These are phyloP conservation scores for Metschnikowia cubensis DNA, from an alignment of 805 yeast genomes.

Conservation along the genomic window DNA sequence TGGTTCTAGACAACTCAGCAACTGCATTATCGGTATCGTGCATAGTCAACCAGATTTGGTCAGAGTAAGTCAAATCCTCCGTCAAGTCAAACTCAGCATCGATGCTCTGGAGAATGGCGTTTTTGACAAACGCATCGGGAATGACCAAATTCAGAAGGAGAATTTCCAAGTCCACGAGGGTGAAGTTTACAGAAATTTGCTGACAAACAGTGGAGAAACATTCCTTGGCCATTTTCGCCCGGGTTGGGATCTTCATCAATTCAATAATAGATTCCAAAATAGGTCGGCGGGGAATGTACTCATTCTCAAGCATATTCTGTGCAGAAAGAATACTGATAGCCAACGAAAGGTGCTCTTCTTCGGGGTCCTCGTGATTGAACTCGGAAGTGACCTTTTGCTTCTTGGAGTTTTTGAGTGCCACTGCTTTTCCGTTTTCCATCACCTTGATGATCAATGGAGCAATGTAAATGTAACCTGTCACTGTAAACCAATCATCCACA, in stretches of 20 bases:
- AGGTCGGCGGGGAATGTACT: slow-evolving; percentile 62
- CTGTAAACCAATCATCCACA: slow-evolving; percentile 67
- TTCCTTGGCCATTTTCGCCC: slow-evolving; percentile 79
- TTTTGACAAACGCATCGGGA: slow-evolving; percentile 67
- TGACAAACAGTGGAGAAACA: slow-evolving; percentile 76
- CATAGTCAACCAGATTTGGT: slow-evolving; percentile 73
- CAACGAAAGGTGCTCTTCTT: slow-evolving; percentile 78
- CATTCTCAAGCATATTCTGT: slow-evolving; percentile 64
- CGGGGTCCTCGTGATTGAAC: slow-evolving; percentile 77
- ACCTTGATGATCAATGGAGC: slow-evolving; percentile 72
- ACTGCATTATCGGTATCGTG: slow-evolving; percentile 68
- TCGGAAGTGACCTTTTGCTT: slow-evolving; percentile 56
- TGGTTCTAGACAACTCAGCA: slow-evolving; percentile 65
- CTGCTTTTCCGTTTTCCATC: slow-evolving; percentile 59
- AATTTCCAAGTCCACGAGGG: slow-evolving; percentile 52
- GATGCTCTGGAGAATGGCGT: slow-evolving; percentile 73
- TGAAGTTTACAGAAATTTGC: slow-evolving; percentile 61
- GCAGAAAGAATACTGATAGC: slow-evolving; percentile 70
- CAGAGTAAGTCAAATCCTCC: slow-evolving; percentile 44
- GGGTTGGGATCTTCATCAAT: slow-evolving; percentile 68
- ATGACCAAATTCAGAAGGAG: slow-evolving; percentile 55
- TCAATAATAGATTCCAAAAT: slow-evolving; percentile 60
- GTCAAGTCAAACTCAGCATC: slow-evolving; percentile 77
- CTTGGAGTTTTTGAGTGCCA: slow-evolving; percentile 49
- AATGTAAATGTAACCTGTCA: slow-evolving; percentile 63